Percentiles rank a stretch among this genome's conserved stretches.
phyloP scores from a whole-genome alignment of 2,329 filamentous ascomycete genomes.

The Fusarium scirpi region DNA sequence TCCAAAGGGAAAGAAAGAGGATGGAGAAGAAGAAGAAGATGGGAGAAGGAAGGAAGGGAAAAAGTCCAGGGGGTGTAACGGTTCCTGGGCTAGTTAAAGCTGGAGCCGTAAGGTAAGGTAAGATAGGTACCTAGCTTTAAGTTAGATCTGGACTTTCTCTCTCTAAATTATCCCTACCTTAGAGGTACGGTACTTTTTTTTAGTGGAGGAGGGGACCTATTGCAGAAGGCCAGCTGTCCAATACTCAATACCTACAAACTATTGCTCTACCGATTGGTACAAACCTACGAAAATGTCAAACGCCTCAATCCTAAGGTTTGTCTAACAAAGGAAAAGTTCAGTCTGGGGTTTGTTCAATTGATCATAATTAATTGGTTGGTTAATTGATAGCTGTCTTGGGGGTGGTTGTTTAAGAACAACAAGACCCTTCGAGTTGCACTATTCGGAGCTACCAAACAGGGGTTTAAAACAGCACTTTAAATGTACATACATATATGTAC shows the following conservation, averaged over 20 bases:
- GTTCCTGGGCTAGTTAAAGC: slow-evolving; percentile 32
- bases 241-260: slow-evolving; percentile 12
- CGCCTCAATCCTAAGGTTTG: slow-evolving; percentile 14
- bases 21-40: slow-evolving; percentile 3
- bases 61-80: slow-evolving; percentile 20
- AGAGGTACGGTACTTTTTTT: slow-evolving; percentile 16
- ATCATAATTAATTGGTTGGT: neutral
- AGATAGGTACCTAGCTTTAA: neutral
- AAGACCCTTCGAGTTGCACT: slow-evolving; percentile 31
- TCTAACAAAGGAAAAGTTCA: neutral
- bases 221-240: slow-evolving; percentile 42
- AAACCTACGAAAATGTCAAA: slow-evolving; percentile 31
- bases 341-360: neutral
- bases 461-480: neutral
- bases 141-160: slow-evolving; percentile 21
- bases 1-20: neutral
- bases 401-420: neutral
- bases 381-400: neutral
- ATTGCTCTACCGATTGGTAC: slow-evolving; percentile 15
- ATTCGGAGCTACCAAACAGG: slow-evolving; percentile 16
- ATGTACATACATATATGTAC: neutral
- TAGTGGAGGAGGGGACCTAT: slow-evolving; percentile 31
- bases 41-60: neutral
- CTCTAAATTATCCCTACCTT: slow-evolving; percentile 22
- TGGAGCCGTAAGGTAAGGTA: slow-evolving; percentile 1